Evolutionary conservation across 176 grass and related monocot genomes (phyloP).

Genomic region (Secale cereale): DNA sequence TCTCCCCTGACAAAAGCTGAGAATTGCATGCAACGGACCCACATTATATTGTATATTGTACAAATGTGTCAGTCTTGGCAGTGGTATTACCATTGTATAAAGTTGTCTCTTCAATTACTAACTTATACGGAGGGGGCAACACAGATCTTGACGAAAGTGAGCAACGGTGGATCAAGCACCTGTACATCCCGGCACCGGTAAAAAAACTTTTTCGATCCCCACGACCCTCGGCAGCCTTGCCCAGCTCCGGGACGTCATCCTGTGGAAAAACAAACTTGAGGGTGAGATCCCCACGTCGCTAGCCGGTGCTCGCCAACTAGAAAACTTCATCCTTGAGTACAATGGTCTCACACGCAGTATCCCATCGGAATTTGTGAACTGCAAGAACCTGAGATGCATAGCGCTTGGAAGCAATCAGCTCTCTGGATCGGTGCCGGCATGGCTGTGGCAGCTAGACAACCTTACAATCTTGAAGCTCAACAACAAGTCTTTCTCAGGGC

Average conservation of each 20-base stretch:
- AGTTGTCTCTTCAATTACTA: too few species aligned
- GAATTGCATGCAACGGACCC: too few species aligned
- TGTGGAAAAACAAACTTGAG: constrained; percentile 60
- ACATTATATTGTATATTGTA: too few species aligned
- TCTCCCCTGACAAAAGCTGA: too few species aligned
- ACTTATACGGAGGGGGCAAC: too few species aligned
- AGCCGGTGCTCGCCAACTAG: constrained; percentile 17
- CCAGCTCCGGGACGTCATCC: constrained; percentile 39
- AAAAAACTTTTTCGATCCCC: too few species aligned
- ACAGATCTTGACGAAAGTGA: too few species aligned
- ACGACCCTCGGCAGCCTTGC: constrained; percentile 25
- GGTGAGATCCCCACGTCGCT: constrained; percentile 51
- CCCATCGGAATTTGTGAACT: constrained; percentile 54
- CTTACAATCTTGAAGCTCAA: too few species aligned
- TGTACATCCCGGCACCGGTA: too few species aligned
- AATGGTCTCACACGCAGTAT: constrained; percentile 70
- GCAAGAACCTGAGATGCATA: constrained; percentile 82
- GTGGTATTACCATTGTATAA: too few species aligned
- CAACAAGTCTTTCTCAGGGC: constrained; percentile 76
- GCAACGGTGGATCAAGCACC: too few species aligned
- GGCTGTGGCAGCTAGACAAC: constrained; percentile 68
- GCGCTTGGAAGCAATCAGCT: constrained; percentile 74
- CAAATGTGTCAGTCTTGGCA: too few species aligned
- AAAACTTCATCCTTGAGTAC: constrained; percentile 90
- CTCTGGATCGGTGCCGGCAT: constrained; percentile 63